phyloP scores from a whole-genome alignment of 108 stramenopile genomes.

The Asterionellopsis glacialis region DNA sequence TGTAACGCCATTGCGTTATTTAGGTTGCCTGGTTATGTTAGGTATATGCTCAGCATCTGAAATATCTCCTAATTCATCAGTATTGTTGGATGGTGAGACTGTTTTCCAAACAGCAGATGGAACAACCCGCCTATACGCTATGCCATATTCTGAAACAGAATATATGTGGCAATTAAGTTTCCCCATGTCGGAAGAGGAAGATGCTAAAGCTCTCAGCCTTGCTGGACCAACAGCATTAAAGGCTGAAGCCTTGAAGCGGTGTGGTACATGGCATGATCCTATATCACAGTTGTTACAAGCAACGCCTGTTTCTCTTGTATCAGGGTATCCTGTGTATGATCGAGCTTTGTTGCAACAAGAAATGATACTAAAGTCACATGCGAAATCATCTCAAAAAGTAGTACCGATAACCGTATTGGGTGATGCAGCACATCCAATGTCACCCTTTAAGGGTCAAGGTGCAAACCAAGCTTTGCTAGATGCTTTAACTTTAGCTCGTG shows the following conservation, averaged over 20 bases:
- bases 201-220: conserved; percentile 39
- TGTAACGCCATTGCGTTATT: conserved; percentile 55
- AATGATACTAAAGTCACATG: conserved; percentile 16
- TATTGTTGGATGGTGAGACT: conserved; percentile 60
- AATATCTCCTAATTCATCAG: not conserved
- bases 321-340: conserved; percentile 88
- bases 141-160: conserved; percentile 65
- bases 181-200: conserved; percentile 49
- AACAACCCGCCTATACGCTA: conserved; percentile 71
- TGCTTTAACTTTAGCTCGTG: conserved; percentile 58
- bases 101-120: conserved; percentile 88
- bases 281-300: conserved; percentile 46
- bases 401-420: conserved; percentile 45
- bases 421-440: conserved; percentile 86
- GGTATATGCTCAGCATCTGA: conserved; percentile 56
- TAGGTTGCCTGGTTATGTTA: conserved; percentile 75
- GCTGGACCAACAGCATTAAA: conserved; percentile 47
- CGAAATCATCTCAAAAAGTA: conserved; percentile 10
- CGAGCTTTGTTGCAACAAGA: conserved; percentile 42
- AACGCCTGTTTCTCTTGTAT: conserved; percentile 55
- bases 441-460: conserved; percentile 86
- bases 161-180: conserved; percentile 90
- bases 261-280: conserved; percentile 63
- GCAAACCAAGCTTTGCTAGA: conserved; percentile 83
- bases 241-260: conserved; percentile 51